Evolutionary conservation across 176 grass and related monocot species (phyloP).

Genomic region (Calamus simplicifolius): DNA sequence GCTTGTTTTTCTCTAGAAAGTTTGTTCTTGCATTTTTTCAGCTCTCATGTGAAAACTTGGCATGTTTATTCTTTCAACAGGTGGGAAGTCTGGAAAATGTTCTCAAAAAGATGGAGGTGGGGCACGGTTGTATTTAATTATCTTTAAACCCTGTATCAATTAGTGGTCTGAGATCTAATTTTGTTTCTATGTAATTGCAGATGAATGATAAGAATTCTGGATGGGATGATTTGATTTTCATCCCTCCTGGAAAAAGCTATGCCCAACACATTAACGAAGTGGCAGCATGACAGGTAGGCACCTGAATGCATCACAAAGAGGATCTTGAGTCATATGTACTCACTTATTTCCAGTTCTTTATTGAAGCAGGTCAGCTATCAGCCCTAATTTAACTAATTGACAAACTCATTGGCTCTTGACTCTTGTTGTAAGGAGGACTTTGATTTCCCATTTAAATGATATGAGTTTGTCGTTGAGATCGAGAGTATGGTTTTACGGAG

Average conservation of each 20-base stretch:
- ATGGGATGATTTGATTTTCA: slow-evolving; percentile 98
- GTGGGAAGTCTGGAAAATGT: slow-evolving; percentile 96
- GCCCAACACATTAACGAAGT: slow-evolving; percentile 80
- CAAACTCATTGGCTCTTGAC: not conserved
- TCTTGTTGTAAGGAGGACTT: not conserved
- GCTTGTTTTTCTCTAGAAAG: slow-evolving; percentile 1
- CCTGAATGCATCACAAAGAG: no score
- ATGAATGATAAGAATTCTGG: slow-evolving; percentile 87
- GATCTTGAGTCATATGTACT: no score
- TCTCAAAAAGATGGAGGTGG: slow-evolving; percentile 96
- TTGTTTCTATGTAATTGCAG: slow-evolving; percentile 22
- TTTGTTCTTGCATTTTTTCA: not conserved
- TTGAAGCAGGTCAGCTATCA: no score
- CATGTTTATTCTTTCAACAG: slow-evolving; percentile 25
- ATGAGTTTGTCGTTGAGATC: not conserved
- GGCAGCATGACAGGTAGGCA: slow-evolving; percentile 26
- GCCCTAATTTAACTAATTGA: no score
- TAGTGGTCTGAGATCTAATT: not conserved
- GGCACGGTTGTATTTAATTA: not conserved
- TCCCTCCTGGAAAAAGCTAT: slow-evolving; percentile 82
- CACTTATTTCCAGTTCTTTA: no score
- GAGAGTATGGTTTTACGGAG: not conserved
- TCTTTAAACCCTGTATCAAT: no score
- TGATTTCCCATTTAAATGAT: not conserved
- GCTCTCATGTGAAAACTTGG: slow-evolving; percentile 8